These are phyloP conservation scores for Roridomyces roridus DNA, from an alignment of 768 basidiomycete species.

Conservation along the genomic window DNA sequence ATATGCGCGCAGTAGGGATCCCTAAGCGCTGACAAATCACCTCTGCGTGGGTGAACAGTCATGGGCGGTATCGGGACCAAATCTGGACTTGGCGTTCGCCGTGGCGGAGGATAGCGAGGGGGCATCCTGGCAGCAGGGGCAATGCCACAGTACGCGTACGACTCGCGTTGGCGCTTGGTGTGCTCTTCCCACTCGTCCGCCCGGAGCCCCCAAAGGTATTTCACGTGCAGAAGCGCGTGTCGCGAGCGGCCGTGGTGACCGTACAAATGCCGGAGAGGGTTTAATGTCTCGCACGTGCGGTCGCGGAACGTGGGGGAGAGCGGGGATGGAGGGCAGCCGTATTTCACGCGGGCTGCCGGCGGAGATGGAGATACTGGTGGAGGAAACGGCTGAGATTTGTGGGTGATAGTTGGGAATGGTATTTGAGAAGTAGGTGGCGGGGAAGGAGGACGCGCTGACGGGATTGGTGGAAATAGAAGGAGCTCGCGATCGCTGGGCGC, in stretches of 20 bases:
- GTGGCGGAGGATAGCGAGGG: constrained; percentile 24
- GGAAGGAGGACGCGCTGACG: no score
- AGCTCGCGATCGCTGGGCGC: constrained; percentile 10
- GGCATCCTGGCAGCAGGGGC: constrained; percentile 22
- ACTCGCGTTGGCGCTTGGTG: constrained; percentile 27
- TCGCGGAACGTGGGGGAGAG: constrained; percentile 35
- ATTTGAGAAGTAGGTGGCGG: no score
- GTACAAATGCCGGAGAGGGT: constrained; percentile 48
- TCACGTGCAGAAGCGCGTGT: constrained; percentile 62
- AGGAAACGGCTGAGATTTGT: constrained; percentile 17
- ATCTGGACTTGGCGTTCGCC: constrained; percentile 26
- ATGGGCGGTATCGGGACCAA: constrained; percentile 36
- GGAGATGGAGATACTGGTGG: constrained; percentile 30
- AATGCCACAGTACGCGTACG: constrained; percentile 36
- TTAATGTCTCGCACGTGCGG: constrained; percentile 35
- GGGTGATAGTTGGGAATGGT: no score
- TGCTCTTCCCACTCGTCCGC: constrained; percentile 57
- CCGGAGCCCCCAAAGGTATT: constrained; percentile 66
- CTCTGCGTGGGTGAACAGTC: constrained; percentile 63
- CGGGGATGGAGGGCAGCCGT: constrained; percentile 45
- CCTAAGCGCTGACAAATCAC: constrained; percentile 63
- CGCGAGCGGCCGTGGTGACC: constrained; percentile 68
- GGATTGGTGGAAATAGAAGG: constrained; percentile 9
- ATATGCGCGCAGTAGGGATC: constrained; percentile 63
- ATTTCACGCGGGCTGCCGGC: constrained; percentile 33